Base-by-base conservation (phyloP, 192 early-diverging fungal species). In the Phlyctochytrium planicorne region DNA sequence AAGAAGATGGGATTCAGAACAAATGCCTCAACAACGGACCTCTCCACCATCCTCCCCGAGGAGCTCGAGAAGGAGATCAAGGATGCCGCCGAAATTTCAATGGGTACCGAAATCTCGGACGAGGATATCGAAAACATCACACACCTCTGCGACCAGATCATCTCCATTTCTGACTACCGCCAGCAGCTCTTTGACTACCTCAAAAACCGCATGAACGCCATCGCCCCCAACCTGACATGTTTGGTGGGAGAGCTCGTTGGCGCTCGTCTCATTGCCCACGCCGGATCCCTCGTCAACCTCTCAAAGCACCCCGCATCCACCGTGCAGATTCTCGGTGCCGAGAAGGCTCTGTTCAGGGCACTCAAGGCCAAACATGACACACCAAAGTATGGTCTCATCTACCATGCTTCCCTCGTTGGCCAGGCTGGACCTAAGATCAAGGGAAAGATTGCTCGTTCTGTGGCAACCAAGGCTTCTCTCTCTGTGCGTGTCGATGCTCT, bases 311-410 rank as follows among this genome's bases (percentile, higher is more conserved):
- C 96, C 53, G 94, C 95, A 40, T 95, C 93, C 24, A 98, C 96
- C 24, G 89, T 98, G 33, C 96, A 98, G 82, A 98, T 98, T 75
- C 82, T 98, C 30, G 96, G 96, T 67, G 96, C 96, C 60, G 96
- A 98, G 74, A 98, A 98, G 87, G 96, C 96, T 47, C 88, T 98
- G 53, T 98, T 98, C 92, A 88, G 96, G 59, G 96, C 96, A 24
- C 84, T 98, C 70, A 98, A 98, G 86, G 91, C 93, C 64, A 92
- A 91, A 69, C 92, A 94, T 69, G 94, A 96, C 75, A 98, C 96
- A 1, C 96, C 94, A 72, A 98, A 98, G 79, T 98, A 98, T 70
- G 96, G 96, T 76, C 83, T 98, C 30, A 91, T 98, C 72, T 98
- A 95, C 86, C 92, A 98, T 80, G 93, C 96, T 24, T 90, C 92